phyloP scores from a whole-genome alignment of 2,329 filamentous ascomycete genomes.

The Aphanocladium album region DNA sequence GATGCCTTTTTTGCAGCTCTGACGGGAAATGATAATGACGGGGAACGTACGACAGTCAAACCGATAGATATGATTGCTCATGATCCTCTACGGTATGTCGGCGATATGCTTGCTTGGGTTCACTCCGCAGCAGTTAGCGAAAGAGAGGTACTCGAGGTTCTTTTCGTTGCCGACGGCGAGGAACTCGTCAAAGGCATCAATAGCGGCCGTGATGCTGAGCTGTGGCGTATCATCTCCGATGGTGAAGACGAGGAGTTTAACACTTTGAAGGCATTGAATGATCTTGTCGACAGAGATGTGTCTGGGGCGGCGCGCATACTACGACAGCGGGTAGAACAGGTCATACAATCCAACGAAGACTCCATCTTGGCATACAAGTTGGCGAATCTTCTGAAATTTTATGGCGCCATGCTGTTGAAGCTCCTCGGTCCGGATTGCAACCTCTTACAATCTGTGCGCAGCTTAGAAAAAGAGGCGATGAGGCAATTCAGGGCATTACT shows the following conservation, averaged over 20 bases:
- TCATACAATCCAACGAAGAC: conserved; percentile 89
- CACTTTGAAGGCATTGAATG: conserved; percentile 72
- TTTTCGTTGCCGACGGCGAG: conserved; percentile 87
- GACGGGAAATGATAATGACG: conserved; percentile 62
- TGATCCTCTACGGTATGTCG: conserved; percentile 84
- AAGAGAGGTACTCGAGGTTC: conserved; percentile 80
- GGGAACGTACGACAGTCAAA: conserved; percentile 61
- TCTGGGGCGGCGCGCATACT: conserved; percentile 76
- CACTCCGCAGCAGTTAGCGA: conserved; percentile 94
- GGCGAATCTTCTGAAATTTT: conserved; percentile 84
- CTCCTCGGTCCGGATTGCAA: conserved; percentile 66
- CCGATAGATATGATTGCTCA: conserved; percentile 93
- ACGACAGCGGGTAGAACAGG: conserved; percentile 84
- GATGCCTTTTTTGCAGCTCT: conserved; percentile 86
- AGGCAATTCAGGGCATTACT: conserved; percentile 78
- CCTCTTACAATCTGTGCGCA: conserved; percentile 63
- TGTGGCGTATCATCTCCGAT: conserved; percentile 67
- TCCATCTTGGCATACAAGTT: conserved; percentile 84
- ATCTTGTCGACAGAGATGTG: conserved; percentile 82
- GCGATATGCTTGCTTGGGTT: conserved; percentile 96
- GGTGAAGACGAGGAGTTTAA: conserved; percentile 65
- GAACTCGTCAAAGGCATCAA: conserved; percentile 80
- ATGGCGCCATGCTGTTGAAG: conserved; percentile 76
- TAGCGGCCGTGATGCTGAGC: conserved; percentile 73
- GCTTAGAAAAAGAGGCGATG: conserved; percentile 70